These are phyloP conservation scores for Pezicula neosporulosa DNA, from an alignment of 2,329 filamentous ascomycete genomes.

Conservation along the genomic window DNA sequence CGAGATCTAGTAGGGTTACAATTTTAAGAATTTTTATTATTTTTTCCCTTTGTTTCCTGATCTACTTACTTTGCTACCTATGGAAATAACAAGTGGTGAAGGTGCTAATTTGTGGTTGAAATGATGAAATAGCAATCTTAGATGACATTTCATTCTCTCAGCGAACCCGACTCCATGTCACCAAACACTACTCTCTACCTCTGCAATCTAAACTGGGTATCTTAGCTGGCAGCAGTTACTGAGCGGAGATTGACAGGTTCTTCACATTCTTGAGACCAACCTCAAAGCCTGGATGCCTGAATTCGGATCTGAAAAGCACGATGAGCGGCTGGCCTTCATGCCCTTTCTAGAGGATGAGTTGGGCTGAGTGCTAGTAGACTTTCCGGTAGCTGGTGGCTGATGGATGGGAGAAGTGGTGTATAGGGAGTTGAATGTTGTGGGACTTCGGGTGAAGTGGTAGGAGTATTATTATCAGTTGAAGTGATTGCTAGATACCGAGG, in stretches of 20 bases:
- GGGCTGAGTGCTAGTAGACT: constrained; percentile 4
- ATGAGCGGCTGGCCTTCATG: constrained; percentile 14
- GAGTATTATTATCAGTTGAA: constrained; percentile 37
- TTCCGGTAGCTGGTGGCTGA: constrained; percentile 10
- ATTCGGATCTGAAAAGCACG: constrained; percentile 32
- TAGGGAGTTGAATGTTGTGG: constrained; percentile 31
- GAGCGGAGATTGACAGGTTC: constrained; percentile 40
- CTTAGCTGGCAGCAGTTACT: constrained; percentile 38
- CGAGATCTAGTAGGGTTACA: constrained; percentile 33
- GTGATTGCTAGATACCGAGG: constrained; percentile 12
- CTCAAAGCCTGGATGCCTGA: constrained; percentile 41
- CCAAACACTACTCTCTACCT: constrained; percentile 30
- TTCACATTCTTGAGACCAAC: constrained; percentile 38
- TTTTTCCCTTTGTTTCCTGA: too few species aligned
- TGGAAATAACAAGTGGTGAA: too few species aligned
- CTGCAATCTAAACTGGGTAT: constrained; percentile 38
- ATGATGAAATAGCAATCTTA: constrained; percentile 27
- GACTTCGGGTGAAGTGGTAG: constrained; percentile 33
- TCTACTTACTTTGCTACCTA: too few species aligned
- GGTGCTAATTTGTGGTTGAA: constrained; percentile 1
- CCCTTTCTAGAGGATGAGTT: constrained; percentile 14
- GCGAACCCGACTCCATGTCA: constrained; percentile 27
- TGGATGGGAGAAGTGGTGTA: constrained; percentile 25
- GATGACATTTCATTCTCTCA: constrained; percentile 39
- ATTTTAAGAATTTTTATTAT: constrained; percentile 18